Percentiles rank a stretch among this genome's conserved stretches.
Conservation (phyloP, 805 yeast species). For the Komagataella pastoris region DNA sequence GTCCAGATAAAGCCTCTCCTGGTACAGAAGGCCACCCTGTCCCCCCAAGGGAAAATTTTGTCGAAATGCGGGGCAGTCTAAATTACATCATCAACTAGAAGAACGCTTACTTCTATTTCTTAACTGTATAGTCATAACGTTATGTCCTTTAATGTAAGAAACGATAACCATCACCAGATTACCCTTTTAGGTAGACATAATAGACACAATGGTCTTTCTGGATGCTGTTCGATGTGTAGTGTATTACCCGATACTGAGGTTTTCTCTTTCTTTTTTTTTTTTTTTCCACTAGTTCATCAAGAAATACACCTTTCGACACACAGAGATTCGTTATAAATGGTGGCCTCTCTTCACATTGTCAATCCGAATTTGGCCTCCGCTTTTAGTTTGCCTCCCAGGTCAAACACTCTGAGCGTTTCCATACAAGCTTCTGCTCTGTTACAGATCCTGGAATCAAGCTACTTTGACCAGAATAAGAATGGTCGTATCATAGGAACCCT, state of each 20-base stretch:
- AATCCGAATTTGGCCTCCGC: conserved; percentile 36
- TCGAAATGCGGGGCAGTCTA: background rate
- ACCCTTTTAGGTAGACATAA: background rate
- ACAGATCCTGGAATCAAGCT: conserved; percentile 61
- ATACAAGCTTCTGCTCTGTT: conserved; percentile 62
- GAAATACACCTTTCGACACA: background rate
- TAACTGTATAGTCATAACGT: background rate
- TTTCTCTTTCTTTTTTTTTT: too few species aligned
- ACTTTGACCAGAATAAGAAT: conserved; percentile 31
- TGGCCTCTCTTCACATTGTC: conserved; percentile 16
- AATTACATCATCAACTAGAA: background rate
- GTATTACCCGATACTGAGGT: background rate
- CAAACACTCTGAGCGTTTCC: conserved; percentile 28
- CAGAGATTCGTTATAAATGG: background rate
- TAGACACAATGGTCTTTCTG: background rate
- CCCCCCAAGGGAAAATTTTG: background rate
- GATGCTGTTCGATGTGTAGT: background rate
- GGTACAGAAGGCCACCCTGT: background rate
- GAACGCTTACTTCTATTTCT: background rate
- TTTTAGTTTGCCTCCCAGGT: conserved; percentile 9
- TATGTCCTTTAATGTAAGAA: background rate
- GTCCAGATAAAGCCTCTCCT: background rate
- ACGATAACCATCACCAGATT: background rate
- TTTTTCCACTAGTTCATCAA: background rate
- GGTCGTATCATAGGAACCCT: conserved; percentile 71